These are phyloP conservation scores for Termitomyces sp. DNA, from an alignment of 768 basidiomycete genomes.

Conservation along the genomic window DNA sequence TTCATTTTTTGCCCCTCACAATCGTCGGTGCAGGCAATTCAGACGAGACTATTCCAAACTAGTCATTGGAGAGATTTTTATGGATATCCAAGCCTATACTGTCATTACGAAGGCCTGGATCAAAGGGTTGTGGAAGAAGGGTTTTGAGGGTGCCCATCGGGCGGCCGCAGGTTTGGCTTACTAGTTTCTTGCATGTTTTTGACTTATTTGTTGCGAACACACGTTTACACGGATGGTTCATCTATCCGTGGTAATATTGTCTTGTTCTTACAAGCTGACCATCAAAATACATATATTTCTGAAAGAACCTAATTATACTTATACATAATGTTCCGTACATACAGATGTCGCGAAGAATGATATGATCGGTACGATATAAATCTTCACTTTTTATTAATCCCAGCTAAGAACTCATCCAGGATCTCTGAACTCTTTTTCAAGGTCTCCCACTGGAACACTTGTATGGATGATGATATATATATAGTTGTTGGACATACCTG, in stretches of 20 bases:
- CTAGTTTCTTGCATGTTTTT: background rate
- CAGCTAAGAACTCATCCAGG: slow-evolving; percentile 49
- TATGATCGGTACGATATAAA: background rate
- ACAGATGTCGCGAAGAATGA: background rate
- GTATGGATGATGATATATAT: background rate
- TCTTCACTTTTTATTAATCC: slow-evolving; percentile 24
- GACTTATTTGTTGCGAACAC: background rate
- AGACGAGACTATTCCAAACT: slow-evolving; percentile 45
- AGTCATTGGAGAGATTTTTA: slow-evolving; percentile 47
- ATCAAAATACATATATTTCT: background rate
- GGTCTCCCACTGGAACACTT: slow-evolving; percentile 43
- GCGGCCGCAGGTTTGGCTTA: slow-evolving; percentile 65
- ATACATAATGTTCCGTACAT: background rate
- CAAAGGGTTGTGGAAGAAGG: slow-evolving; percentile 51
- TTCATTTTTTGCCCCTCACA: background rate
- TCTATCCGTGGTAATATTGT: background rate
- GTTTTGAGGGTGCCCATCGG: slow-evolving; percentile 59
- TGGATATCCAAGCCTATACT: slow-evolving; percentile 57
- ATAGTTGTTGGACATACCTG: slow-evolving; percentile 38
- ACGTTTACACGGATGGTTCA: background rate
- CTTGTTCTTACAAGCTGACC: background rate
- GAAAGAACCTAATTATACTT: background rate
- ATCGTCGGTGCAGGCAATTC: slow-evolving; percentile 43
- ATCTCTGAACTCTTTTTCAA: slow-evolving; percentile 36
- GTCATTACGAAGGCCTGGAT: slow-evolving; percentile 59